These are phyloP conservation scores for Nepenthes gracilis DNA, from an alignment of 148 eudicot genomes.

Conservation along the genomic window DNA sequence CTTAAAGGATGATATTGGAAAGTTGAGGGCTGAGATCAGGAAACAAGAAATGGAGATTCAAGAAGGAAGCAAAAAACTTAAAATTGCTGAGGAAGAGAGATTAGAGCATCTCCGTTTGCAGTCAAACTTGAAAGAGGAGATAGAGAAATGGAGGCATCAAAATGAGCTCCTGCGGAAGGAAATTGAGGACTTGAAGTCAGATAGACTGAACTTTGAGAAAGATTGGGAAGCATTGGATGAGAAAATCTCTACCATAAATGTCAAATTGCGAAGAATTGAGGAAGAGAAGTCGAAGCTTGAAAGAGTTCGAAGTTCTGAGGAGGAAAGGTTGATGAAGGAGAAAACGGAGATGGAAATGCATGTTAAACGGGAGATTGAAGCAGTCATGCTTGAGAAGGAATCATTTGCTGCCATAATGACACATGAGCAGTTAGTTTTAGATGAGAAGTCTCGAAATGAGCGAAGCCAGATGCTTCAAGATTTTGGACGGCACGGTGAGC, in stretches of 20 bases:
- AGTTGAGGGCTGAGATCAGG: conserved; percentile 27
- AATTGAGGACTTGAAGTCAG: conserved; percentile 54
- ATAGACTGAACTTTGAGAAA: conserved; percentile 66
- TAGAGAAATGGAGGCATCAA: conserved; percentile 50
- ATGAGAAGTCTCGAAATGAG: conserved; percentile 42
- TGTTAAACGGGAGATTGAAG: conserved; percentile 37
- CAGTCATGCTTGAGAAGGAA: conserved; percentile 48
- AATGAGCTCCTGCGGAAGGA: conserved; percentile 52
- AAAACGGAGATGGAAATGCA: conserved; percentile 37
- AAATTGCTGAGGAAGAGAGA: conserved; percentile 37
- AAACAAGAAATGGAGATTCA: conserved; percentile 36
- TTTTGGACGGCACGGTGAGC: conserved; percentile 50
- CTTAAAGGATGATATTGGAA: conserved; percentile 49
- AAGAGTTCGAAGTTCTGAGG: conserved; percentile 32
- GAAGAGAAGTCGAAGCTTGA: conserved; percentile 44
- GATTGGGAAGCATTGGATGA: conserved; percentile 92
- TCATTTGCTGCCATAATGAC: conserved; percentile 64
- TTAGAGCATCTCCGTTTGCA: conserved; percentile 47
- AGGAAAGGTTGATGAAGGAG: conserved; percentile 47
- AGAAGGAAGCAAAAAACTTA: conserved; percentile 49
- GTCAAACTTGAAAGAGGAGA: conserved; percentile 53
- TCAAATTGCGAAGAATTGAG: conserved; percentile 25
- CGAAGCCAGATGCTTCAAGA: conserved; percentile 39
- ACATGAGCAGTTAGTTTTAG: conserved; percentile 40
- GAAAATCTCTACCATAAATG: conserved; percentile 35